Conservation (phyloP, 768 basidiomycete genomes). For the Gloeophyllum trabeum region DNA sequence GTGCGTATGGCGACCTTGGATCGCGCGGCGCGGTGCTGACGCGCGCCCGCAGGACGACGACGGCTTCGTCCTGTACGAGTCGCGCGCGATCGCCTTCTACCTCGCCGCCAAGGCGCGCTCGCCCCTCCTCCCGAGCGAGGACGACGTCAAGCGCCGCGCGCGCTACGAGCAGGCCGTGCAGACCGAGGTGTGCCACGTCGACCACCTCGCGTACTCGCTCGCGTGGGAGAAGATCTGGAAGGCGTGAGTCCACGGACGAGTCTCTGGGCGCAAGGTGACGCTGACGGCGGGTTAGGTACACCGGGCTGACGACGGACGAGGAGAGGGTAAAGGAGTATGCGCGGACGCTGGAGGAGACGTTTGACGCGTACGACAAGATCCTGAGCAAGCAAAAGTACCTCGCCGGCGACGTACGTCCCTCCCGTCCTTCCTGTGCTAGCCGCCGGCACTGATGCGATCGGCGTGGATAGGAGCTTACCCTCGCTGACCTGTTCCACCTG, state of each 20-base stretch:
- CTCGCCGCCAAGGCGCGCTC: conserved; percentile 44
- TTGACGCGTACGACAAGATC: conserved; percentile 46
- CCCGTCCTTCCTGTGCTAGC: not conserved
- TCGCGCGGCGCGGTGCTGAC: not conserved
- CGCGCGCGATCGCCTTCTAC: conserved; percentile 51
- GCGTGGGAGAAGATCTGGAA: conserved; percentile 40
- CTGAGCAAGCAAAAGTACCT: conserved; percentile 42
- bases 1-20: conserved; percentile 14
- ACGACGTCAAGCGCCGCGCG: conserved; percentile 17
- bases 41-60: conserved; percentile 30
- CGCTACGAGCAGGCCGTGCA: conserved; percentile 29
- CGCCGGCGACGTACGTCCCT: conserved; percentile 23
- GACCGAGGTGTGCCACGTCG: conserved; percentile 42
- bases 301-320: conserved; percentile 21
- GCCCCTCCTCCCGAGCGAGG: conserved; percentile 21
- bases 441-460: not conserved
- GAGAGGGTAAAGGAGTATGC: conserved; percentile 15
- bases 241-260: conserved; percentile 20
- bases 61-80: conserved; percentile 52
- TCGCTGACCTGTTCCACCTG: conserved; percentile 50
- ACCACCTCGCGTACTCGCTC: conserved; percentile 29
- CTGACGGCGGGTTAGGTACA: conserved; percentile 1
- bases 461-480: conserved; percentile 26
- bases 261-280: not conserved
- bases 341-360: conserved; percentile 22